Evolutionary conservation across 2,329 filamentous ascomycete genomes (phyloP).

Genomic region (Incumbomyces lentus): DNA sequence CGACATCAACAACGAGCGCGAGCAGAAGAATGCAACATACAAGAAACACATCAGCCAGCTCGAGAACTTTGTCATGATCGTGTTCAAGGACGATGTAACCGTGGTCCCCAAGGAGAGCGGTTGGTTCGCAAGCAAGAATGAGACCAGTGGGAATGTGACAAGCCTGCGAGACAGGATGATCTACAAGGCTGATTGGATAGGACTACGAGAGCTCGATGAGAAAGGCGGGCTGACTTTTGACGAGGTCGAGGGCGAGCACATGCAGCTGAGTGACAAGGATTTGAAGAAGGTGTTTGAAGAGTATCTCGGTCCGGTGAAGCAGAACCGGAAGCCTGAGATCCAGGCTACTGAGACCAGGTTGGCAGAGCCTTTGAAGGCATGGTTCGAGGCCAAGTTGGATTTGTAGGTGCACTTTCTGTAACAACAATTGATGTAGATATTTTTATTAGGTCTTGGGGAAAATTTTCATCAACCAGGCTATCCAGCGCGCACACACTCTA

Average conservation of each 20-base stretch:
- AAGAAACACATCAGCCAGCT: slow-evolving; percentile 57
- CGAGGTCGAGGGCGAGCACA: slow-evolving; percentile 66
- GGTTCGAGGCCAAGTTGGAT: not conserved
- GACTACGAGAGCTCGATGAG: slow-evolving; percentile 66
- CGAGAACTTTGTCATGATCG: slow-evolving; percentile 74
- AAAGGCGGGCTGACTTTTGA: slow-evolving; percentile 70
- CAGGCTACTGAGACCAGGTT: no score
- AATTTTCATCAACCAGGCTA: no score
- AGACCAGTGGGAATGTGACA: slow-evolving; percentile 49
- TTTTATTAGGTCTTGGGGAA: no score
- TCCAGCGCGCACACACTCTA: no score
- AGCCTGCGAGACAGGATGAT: slow-evolving; percentile 58
- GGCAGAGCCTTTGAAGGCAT: not conserved
- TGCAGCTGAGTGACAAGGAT: slow-evolving; percentile 60
- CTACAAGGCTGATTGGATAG: slow-evolving; percentile 90
- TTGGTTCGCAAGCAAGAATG: slow-evolving; percentile 84
- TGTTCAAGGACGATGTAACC: slow-evolving; percentile 77
- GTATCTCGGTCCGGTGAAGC: slow-evolving; percentile 31
- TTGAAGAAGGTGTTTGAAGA: slow-evolving; percentile 54
- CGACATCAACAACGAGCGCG: slow-evolving; percentile 90
- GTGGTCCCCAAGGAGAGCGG: slow-evolving; percentile 82
- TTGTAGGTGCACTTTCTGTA: not conserved
- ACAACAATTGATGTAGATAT: no score
- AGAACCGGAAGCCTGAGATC: not conserved
- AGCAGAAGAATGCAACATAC: slow-evolving; percentile 63